These are phyloP conservation scores for Hypoxylon perforatum DNA, from an alignment of 495 filamentous ascomycete species.

Conservation along the genomic window DNA sequence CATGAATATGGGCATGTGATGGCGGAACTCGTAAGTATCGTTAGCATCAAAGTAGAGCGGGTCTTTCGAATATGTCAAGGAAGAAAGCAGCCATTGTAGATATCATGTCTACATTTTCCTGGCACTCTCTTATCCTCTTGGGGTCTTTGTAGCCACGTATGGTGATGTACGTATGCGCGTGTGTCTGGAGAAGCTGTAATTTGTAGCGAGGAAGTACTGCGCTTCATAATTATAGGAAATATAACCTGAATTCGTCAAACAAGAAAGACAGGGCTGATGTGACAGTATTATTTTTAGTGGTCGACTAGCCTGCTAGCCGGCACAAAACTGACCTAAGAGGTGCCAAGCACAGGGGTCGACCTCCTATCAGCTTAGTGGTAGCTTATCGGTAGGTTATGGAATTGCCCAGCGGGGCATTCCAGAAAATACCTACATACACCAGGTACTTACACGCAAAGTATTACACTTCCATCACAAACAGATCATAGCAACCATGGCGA, in stretches of 20 bases:
- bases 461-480: neutral
- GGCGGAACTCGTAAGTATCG: constrained; percentile 33
- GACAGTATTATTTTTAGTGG: constrained; percentile 27
- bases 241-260: neutral
- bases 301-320: neutral
- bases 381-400: too few relatives aligned
- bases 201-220: neutral
- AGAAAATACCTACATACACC: constrained; percentile 8
- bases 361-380: constrained; percentile 10
- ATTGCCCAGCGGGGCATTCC: constrained; percentile 24
- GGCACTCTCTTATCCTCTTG: constrained; percentile 6
- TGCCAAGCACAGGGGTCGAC: neutral
- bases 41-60: constrained; percentile 8
- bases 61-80: constrained; percentile 12
- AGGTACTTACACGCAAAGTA: neutral
- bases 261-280: constrained; percentile 29
- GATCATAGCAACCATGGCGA: constrained; percentile 47
- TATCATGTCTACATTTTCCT: constrained; percentile 7
- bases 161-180: neutral
- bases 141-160: constrained; percentile 12
- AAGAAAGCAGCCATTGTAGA: constrained; percentile 30
- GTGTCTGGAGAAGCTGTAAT: constrained; percentile 5
- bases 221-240: constrained; percentile 17
- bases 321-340: too few relatives aligned
- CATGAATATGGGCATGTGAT: neutral